A percentile compares a stretch with the other conserved stretches of the same genome.
Evolutionary conservation across 2,329 filamentous ascomycete genomes (phyloP).

Genomic region (Phyllosticta ampelicida): DNA sequence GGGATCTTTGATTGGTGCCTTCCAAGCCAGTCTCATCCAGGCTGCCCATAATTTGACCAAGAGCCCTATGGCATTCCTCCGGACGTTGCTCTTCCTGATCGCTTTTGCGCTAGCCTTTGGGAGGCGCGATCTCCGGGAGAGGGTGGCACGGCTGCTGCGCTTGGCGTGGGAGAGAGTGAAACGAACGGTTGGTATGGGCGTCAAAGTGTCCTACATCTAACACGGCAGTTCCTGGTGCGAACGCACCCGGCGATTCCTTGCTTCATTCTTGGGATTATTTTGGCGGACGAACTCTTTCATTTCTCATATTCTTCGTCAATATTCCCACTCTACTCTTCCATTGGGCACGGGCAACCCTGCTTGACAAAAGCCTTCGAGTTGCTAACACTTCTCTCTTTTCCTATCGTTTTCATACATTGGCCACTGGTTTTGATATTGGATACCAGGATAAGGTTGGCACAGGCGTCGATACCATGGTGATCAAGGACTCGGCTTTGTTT

Average conservation of each 20-base stretch:
- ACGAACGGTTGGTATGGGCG: constrained; percentile 85
- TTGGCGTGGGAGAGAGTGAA: constrained; percentile 71
- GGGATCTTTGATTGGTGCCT: constrained; percentile 14
- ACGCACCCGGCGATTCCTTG: neutral
- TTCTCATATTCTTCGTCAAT: neutral
- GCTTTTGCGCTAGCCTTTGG: constrained; percentile 69
- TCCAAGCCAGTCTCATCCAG: constrained; percentile 41
- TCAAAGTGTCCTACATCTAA: constrained; percentile 93
- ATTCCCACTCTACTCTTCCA: neutral
- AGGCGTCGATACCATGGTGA: neutral
- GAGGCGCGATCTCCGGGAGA: constrained; percentile 62
- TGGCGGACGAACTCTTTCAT: neutral
- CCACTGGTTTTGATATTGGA: neutral
- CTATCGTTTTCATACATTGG: neutral
- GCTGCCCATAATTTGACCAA: constrained; percentile 41
- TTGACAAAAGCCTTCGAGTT: neutral
- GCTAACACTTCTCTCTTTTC: neutral
- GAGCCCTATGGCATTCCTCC: constrained; percentile 45
- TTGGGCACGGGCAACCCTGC: neutral
- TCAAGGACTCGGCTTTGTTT: neutral
- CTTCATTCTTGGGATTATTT: neutral
- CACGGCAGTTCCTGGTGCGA: neutral
- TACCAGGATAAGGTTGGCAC: neutral
- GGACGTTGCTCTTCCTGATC: constrained; percentile 66
- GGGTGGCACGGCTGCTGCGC: constrained; percentile 57